Base-by-base conservation (phyloP, 1,284 basidiomycete species). In the Sparassis latifolia region DNA sequence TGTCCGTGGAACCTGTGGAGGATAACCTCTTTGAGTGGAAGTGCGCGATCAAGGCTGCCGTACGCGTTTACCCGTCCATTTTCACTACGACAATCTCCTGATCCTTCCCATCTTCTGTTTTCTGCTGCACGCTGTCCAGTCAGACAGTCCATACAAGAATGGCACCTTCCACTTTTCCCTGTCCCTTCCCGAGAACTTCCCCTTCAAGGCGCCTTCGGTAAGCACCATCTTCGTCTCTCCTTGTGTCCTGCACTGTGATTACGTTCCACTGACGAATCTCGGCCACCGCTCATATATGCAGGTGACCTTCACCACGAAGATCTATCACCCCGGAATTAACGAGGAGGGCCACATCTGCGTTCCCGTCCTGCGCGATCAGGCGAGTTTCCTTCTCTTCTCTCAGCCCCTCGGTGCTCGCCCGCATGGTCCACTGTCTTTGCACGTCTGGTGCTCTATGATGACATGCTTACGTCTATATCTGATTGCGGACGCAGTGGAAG, bases 321-420 rank as follows among this genome's bases (percentile, higher is more conserved):
- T 93, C 52, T 95, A 95, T 64, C 92, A 96, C 69, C 92, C 92
- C 10, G 92, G 92, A 48, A 88, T 96, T 63, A 93, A 95, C 57
- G 89, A 92, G 52, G 90, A 96, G 63, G 92, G 92, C 39, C 73
- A 78, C 32, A 90, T 92, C 50, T 92, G 89, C 64, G 79, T 92
- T 30, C 86, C 88, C 37, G 75, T 92, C 44, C 75, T 92, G 48
- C 79, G 86, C 58, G 87, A 90, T 64, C 86, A 93, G 75, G 91
- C 90, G 58, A 54, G 85, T 71, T 7, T 32, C 43, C 29, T 51
- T 35, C 45, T 41, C 12, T 28, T 42, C 7, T 27, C 7, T 42
- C 33, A 5, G 33, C 38, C 35, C 31, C 37, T 12, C 44, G 20
- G 20, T 47, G 4, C n/a, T 27, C 12, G 29, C 30, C n/a, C 44